Base-by-base conservation (phyloP, 2,329 filamentous ascomycete genomes). In the Monosporascus sp. region DNA sequence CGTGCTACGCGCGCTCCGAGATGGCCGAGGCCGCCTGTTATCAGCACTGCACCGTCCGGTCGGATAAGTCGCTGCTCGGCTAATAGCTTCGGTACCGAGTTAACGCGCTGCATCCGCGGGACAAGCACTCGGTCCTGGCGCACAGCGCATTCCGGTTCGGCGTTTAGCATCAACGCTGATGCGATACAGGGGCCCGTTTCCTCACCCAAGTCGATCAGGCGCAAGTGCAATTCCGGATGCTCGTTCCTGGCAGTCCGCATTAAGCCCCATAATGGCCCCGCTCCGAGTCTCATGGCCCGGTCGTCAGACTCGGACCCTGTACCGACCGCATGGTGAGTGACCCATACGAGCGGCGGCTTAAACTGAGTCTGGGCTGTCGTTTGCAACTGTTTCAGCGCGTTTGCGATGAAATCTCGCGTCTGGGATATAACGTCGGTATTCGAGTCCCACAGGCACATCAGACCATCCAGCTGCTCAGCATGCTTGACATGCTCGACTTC, bases 1-100 rank as follows among this genome's bases (percentile, higher is more conserved):
- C 52, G 51, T 3, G 65, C 65, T 42, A 65, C 58, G 36, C 51
- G 60, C 20, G 53, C 46, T 36, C 65, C 65, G 22, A 68, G 53
- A 54, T 60, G 41, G n/a, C 65, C 63, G 24, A 67, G 57, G 7
- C 62, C 65, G 8, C 64, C 65, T 24, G 61, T 66, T 36, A 66
- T 57, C 14, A 66, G 52, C 2, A 66, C 62, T 22, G 63, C 63
- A 9, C 64, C 64, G 41, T 63, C 63, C 3, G 49, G 0, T 27
- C 64, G 59, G 9, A 62, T 31, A 47, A 60, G 48, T 34, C 24
- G 49, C 38, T 50, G 48, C 42, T 48, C 50, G 39, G 53, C 18
- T 47, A 49, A 24, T 47, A 48, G 20, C 27, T 48, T 52, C 22
- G 55, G 42, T 22, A 44, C 36, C 7, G 48, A 37, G 17, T 24